A percentile compares a stretch with the other conserved stretches of the same genome.
These are phyloP conservation scores for Leishmania major DNA, from an alignment of 208 protist species.

Conservation along the genomic window DNA sequence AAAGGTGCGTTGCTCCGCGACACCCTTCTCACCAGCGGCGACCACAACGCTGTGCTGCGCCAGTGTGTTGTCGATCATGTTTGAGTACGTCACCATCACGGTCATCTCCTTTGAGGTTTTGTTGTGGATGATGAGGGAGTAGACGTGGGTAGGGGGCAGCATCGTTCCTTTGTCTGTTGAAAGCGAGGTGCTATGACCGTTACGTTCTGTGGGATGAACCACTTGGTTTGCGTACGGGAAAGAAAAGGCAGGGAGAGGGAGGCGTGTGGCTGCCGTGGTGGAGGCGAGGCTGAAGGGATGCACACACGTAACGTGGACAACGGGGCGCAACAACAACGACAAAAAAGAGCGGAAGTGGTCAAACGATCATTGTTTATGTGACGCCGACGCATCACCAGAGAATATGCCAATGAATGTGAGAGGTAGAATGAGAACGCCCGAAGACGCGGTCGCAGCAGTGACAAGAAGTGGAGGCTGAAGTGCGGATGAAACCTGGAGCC, in stretches of 20 bases:
- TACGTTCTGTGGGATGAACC: background rate
- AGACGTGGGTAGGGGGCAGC: slow-evolving; percentile 69
- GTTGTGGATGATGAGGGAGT: slow-evolving; percentile 65
- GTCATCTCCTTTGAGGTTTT: slow-evolving; percentile 30
- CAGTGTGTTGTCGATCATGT: slow-evolving; percentile 12
- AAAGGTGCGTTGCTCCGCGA: background rate
- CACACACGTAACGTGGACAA: background rate
- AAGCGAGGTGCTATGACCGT: background rate
- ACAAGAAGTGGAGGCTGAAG: background rate
- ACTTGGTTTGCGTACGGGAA: background rate
- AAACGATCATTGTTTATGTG: background rate
- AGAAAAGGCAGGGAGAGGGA: background rate
- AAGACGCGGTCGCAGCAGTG: background rate
- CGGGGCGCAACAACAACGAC: no score
- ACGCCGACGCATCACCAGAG: background rate
- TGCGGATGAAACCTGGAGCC: background rate
- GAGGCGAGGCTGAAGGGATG: background rate
- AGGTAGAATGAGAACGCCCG: background rate
- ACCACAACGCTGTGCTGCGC: slow-evolving; percentile 11
- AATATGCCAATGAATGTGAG: background rate
- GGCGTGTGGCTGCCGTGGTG: background rate
- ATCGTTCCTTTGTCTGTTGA: slow-evolving; percentile 20
- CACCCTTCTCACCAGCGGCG: slow-evolving; percentile 3
- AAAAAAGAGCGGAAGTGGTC: background rate
- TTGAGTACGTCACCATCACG: slow-evolving; percentile 47